phyloP scores from a whole-genome alignment of 495 filamentous ascomycete species.

The Neurospora sp. region DNA sequence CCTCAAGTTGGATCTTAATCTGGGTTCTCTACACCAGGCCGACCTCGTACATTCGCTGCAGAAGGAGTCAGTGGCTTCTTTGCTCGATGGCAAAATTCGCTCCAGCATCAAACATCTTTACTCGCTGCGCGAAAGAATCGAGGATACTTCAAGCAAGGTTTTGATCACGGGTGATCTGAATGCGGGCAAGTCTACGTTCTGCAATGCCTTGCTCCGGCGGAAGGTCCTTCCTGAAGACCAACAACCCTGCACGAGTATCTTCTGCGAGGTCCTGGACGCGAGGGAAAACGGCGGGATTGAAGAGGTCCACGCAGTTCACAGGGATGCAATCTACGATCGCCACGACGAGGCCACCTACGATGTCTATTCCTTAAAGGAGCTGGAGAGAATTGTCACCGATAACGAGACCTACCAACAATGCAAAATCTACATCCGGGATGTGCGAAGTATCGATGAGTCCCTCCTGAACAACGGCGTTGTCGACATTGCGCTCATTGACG shows the following conservation, averaged over 20 bases:
- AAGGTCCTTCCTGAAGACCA: constrained; percentile 95
- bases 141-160: constrained; percentile 96
- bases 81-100: constrained; percentile 88
- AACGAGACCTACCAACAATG: constrained; percentile 82
- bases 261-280: constrained; percentile 92
- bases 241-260: constrained; percentile 97
- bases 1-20: constrained; percentile 85
- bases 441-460: constrained; percentile 82
- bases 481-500: constrained; percentile 95
- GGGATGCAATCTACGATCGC: constrained; percentile 65
- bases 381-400: constrained; percentile 85
- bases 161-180: constrained; percentile 96
- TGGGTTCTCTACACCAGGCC: constrained; percentile 73
- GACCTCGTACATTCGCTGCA: constrained; percentile 96
- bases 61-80: constrained; percentile 76
- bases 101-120: constrained; percentile 86
- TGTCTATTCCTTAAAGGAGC: constrained; percentile 60
- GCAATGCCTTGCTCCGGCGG: constrained; percentile 84
- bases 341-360: constrained; percentile 92
- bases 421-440: constrained; percentile 94
- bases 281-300: constrained; percentile 83
- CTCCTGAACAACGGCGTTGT: constrained; percentile 95
- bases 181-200: constrained; percentile 97
- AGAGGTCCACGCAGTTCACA: constrained; percentile 91
- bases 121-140: constrained; percentile 81